Evolutionary conservation across 2,329 filamentous ascomycete species (phyloP).

Genomic region (Microdochium paspali): DNA sequence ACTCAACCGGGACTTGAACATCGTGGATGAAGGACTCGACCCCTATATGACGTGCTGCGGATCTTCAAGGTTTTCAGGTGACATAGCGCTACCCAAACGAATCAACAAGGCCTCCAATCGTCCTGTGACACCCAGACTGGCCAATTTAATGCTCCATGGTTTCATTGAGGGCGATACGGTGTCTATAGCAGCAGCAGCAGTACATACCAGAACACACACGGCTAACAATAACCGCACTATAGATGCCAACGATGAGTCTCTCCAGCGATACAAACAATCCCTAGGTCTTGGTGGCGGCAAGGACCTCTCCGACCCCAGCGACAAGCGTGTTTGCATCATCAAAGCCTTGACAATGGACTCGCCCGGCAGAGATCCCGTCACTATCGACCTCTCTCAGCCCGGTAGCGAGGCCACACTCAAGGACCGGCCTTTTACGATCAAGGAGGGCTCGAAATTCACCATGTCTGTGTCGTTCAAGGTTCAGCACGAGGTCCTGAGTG

Average conservation of each 20-base stretch:
- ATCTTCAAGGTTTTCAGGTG: slow-evolving; percentile 4
- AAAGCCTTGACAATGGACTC: slow-evolving; percentile 82
- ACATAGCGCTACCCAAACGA: background rate
- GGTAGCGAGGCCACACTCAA: slow-evolving; percentile 72
- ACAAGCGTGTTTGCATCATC: slow-evolving; percentile 89
- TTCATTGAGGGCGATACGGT: background rate
- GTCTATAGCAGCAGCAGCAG: too few species aligned
- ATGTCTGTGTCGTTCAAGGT: slow-evolving; percentile 95
- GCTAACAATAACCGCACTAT: slow-evolving; percentile 1
- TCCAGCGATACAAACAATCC: slow-evolving; percentile 96
- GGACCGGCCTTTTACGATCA: slow-evolving; percentile 92
- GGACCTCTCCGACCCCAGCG: slow-evolving; percentile 65
- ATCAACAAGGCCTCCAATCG: slow-evolving; percentile 2
- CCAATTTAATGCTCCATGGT: background rate
- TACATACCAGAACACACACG: background rate
- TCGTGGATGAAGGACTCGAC: slow-evolving; percentile 8
- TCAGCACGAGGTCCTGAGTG: slow-evolving; percentile 91
- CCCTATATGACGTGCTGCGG: slow-evolving; percentile 15
- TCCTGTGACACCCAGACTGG: slow-evolving; percentile 1
- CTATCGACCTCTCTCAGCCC: slow-evolving; percentile 72
- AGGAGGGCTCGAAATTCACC: slow-evolving; percentile 87
- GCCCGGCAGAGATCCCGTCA: slow-evolving; percentile 72
- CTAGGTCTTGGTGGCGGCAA: slow-evolving; percentile 74
- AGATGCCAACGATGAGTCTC: slow-evolving; percentile 76
- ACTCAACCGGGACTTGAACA: background rate